Evolutionary conservation across 2,329 filamentous ascomycete species (phyloP).

Genomic region (Cladorrhinum sp.): DNA sequence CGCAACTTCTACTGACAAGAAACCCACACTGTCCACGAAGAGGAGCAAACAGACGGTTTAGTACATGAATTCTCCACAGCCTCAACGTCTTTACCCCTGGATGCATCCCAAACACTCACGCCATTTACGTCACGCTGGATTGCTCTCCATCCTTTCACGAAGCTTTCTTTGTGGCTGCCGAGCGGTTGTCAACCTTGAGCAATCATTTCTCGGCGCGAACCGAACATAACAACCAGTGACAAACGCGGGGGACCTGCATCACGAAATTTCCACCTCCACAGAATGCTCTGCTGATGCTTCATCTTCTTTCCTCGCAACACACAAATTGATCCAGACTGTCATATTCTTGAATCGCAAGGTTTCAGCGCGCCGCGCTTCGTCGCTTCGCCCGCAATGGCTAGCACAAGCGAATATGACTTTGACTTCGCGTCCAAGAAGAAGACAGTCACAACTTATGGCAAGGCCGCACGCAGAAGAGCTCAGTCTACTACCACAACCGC

Average conservation of each 20-base stretch:
- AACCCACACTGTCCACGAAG: neutral
- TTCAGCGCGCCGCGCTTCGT: neutral
- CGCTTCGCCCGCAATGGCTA: constrained; percentile 17
- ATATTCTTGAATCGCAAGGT: neutral
- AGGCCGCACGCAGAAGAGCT: constrained; percentile 25
- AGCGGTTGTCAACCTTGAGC: neutral
- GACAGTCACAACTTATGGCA: constrained; percentile 32
- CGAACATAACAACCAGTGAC: neutral
- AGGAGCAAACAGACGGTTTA: neutral
- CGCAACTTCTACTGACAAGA: neutral
- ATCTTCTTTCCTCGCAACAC: neutral
- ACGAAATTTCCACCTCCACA: neutral
- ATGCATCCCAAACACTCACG: neutral
- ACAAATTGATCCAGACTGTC: neutral
- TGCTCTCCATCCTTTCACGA: neutral
- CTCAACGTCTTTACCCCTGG: constrained; percentile 1
- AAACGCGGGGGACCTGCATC: neutral
- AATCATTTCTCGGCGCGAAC: neutral
- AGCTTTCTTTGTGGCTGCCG: neutral
- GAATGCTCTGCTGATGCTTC: neutral
- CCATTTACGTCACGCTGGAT: constrained; percentile 1
- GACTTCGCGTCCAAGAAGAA: constrained; percentile 30
- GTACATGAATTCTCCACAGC: neutral
- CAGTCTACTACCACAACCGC: constrained; percentile 15
- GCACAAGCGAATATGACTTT: constrained; percentile 21